Evolutionary conservation across 306 rosid species (phyloP).

Genomic region (Glycine soja): DNA sequence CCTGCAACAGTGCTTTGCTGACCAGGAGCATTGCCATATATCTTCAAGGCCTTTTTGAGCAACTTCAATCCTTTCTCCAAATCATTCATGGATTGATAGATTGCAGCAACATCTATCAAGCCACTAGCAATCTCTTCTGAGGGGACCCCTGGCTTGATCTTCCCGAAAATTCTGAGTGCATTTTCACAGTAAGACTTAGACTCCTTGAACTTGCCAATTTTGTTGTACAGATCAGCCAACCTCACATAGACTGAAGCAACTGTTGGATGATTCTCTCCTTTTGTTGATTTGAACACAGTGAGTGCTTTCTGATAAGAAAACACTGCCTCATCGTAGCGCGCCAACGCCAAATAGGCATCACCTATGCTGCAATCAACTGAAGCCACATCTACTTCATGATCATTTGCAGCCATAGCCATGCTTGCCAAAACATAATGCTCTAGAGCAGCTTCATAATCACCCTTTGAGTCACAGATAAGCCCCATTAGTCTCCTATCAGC

Average conservation of each 20-base stretch:
- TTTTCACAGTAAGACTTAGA: slow-evolving; percentile 80
- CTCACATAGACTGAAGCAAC: slow-evolving; percentile 83
- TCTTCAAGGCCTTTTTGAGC: slow-evolving; percentile 78
- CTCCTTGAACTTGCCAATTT: slow-evolving; percentile 79
- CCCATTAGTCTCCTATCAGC: slow-evolving; percentile 90
- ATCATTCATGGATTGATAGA: slow-evolving; percentile 84
- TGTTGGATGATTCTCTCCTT: slow-evolving; percentile 79
- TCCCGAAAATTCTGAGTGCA: slow-evolving; percentile 72
- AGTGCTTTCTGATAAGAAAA: slow-evolving; percentile 82
- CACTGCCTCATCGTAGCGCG: slow-evolving; percentile 80
- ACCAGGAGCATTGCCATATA: slow-evolving; percentile 64
- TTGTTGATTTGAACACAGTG: slow-evolving; percentile 68
- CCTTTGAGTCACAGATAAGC: slow-evolving; percentile 83
- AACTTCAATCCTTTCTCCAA: slow-evolving; percentile 74
- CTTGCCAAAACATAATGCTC: slow-evolving; percentile 85
- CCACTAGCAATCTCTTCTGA: slow-evolving; percentile 85
- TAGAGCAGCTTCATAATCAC: slow-evolving; percentile 83
- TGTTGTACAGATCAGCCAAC: slow-evolving; percentile 82
- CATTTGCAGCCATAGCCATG: slow-evolving; percentile 78
- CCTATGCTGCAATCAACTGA: slow-evolving; percentile 83
- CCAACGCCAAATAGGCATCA: slow-evolving; percentile 74
- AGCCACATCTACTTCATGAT: slow-evolving; percentile 70
- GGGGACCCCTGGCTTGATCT: slow-evolving; percentile 64
- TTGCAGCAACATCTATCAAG: slow-evolving; percentile 76
- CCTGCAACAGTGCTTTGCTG: slow-evolving; percentile 82